A percentile compares a stretch with the other conserved stretches of the same genome.
Conservation (phyloP, 345 rosid species). For the Jatropha curcas region DNA sequence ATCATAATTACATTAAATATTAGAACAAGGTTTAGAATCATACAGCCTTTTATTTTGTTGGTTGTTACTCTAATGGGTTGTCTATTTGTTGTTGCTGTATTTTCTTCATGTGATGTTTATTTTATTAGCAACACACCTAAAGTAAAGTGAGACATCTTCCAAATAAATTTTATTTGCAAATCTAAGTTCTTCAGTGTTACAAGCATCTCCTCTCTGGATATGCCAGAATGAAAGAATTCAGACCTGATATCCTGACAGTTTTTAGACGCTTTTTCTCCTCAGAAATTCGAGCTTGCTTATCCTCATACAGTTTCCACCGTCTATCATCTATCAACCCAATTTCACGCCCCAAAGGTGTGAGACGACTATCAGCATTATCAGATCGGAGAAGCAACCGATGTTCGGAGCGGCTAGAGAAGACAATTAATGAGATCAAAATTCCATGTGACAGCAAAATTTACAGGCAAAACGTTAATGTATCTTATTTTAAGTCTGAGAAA, state of each 20-base stretch:
- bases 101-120: neutral
- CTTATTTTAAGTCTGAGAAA: neutral
- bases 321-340: slow-evolving; percentile 90
- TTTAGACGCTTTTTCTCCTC: slow-evolving; percentile 82
- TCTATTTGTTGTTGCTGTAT: neutral
- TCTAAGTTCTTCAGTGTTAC: neutral
- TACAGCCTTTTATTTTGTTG: neutral
- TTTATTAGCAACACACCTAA: neutral
- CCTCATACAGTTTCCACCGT: slow-evolving; percentile 86
- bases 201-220: neutral
- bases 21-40: neutral
- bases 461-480: neutral
- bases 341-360: slow-evolving; percentile 88
- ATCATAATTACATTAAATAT: neutral
- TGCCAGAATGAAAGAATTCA: slow-evolving; percentile 12
- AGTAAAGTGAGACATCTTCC: neutral
- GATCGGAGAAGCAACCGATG: slow-evolving; percentile 89
- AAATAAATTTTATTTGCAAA: neutral
- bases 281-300: slow-evolving; percentile 73
- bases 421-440: neutral
- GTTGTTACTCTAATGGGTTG: neutral
- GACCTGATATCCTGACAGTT: slow-evolving; percentile 85
- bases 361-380: slow-evolving; percentile 98
- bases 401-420: slow-evolving; percentile 77
- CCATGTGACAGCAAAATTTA: neutral